Evolutionary conservation across 108 stramenopile species (phyloP).

Genomic region (Mediolabrus comicus): DNA sequence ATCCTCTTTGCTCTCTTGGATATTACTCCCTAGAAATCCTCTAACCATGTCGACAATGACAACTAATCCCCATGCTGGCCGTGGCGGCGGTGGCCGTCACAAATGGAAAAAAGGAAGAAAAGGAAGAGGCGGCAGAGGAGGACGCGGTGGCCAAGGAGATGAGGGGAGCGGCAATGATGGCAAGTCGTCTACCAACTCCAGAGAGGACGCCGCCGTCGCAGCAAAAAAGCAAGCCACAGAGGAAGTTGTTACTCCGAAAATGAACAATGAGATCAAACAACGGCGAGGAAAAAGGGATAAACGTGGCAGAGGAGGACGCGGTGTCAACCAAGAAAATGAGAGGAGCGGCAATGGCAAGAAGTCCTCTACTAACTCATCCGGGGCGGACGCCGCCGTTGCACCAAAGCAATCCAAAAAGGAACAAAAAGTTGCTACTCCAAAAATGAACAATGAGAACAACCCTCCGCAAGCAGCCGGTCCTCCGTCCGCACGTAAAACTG

Average conservation of each 20-base stretch:
- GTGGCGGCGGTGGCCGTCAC: background rate
- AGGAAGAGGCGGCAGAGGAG: background rate
- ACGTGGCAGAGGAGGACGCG: background rate
- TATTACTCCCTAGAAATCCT: background rate
- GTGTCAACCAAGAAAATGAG: background rate
- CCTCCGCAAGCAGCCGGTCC: background rate
- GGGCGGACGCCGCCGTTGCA: background rate
- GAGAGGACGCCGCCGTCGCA: no score
- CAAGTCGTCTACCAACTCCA: no score
- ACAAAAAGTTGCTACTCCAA: background rate
- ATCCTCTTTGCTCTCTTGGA: background rate
- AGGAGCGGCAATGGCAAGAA: background rate
- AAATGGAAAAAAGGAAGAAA: background rate
- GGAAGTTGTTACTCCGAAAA: no score
- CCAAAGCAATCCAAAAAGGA: background rate
- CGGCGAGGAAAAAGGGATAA: background rate
- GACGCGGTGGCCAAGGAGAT: background rate
- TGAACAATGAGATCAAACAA: no score
- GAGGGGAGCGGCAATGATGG: background rate
- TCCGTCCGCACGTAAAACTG: background rate
- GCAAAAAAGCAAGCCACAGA: no score
- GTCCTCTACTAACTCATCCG: no score
- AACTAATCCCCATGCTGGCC: background rate
- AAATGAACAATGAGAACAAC: background rate
- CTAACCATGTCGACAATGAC: background rate